Evolutionary conservation across 495 filamentous ascomycete species (phyloP).

Genomic region (Penicillium ucsense): DNA sequence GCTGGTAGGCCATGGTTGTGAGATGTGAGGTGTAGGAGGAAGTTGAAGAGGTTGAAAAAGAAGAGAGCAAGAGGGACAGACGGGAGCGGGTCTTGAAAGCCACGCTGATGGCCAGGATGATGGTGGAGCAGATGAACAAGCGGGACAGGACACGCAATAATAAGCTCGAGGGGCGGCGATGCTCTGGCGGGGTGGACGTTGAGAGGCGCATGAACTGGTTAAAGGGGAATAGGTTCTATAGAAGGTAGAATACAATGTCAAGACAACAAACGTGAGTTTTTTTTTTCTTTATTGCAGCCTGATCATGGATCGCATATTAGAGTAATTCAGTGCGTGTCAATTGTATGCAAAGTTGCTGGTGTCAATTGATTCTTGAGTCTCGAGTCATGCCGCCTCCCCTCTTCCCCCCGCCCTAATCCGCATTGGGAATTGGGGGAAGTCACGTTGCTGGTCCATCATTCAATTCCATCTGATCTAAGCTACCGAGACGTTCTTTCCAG

Average conservation of each 20-base stretch:
- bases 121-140: slow-evolving; percentile 32
- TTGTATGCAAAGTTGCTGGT: too few relatives aligned
- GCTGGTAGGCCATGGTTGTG: slow-evolving; percentile 51
- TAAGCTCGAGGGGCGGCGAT: slow-evolving; percentile 8
- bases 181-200: not conserved
- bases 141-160: slow-evolving; percentile 26
- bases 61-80: slow-evolving; percentile 28
- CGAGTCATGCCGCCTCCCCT: not conserved
- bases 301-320: too few relatives aligned
- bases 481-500: not conserved
- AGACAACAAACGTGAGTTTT: too few relatives aligned
- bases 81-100: slow-evolving; percentile 37
- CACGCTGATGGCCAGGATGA: slow-evolving; percentile 41
- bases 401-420: slow-evolving; percentile 25
- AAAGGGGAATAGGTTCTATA: not conserved
- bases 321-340: too few relatives aligned
- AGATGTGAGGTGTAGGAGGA: slow-evolving; percentile 17
- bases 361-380: slow-evolving; percentile 2
- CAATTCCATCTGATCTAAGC: too few relatives aligned
- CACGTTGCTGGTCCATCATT: not conserved
- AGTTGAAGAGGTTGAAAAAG: slow-evolving; percentile 13
- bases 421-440: slow-evolving; percentile 5
- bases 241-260: too few relatives aligned
- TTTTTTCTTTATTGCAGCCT: too few relatives aligned
- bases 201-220: slow-evolving; percentile 3